phyloP scores from a whole-genome alignment of 805 yeast genomes.

The Kuraishia hungarica region DNA sequence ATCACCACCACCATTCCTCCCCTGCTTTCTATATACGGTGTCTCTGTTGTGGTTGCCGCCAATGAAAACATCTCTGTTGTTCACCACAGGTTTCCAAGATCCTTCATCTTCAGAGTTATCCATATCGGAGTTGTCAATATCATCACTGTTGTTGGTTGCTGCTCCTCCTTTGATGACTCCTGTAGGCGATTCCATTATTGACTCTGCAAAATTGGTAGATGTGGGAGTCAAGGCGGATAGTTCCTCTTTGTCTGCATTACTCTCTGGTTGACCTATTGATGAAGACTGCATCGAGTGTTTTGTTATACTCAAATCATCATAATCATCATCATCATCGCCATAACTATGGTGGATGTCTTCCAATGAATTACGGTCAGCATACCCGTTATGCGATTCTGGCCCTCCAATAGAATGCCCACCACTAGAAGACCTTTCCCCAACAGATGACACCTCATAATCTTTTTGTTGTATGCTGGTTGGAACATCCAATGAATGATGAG shows the following conservation, averaged over 20 bases:
- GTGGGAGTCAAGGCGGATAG: background rate
- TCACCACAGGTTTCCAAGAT: background rate
- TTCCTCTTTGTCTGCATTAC: background rate
- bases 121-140: background rate
- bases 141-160: background rate
- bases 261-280: background rate
- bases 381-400: background rate
- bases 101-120: background rate
- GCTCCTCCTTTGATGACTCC: background rate
- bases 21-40: background rate
- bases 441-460: no score
- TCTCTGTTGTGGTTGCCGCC: background rate
- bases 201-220: background rate
- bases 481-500: background rate
- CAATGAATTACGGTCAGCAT: background rate
- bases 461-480: no score
- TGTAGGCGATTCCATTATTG: background rate
- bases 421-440: background rate
- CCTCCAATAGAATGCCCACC: no score
- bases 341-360: background rate
- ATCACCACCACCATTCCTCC: background rate
- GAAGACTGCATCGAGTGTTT: background rate
- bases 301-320: background rate
- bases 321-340: background rate
- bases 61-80: background rate